Conservation (phyloP, 768 basidiomycete species). For the Suillus variegatus region DNA sequence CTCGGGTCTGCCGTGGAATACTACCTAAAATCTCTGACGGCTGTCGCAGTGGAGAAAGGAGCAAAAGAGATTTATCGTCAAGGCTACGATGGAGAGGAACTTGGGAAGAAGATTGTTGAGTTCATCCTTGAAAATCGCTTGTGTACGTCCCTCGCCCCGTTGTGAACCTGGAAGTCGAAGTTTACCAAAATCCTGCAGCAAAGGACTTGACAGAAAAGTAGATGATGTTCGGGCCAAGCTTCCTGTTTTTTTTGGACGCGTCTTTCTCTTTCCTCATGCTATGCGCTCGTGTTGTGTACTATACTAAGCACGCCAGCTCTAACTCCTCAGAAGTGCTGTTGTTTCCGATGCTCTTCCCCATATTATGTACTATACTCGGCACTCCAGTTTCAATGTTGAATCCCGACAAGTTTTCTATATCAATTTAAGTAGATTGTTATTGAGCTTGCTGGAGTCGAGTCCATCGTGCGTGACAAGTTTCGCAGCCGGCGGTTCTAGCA, state of each 20-base stretch:
- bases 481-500: too few relatives aligned
- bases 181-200: not conserved
- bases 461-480: too few relatives aligned
- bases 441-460: too few relatives aligned
- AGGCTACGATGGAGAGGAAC: not conserved
- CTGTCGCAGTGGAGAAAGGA: not conserved
- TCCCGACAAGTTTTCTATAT: too few relatives aligned
- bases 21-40: too few relatives aligned
- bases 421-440: too few relatives aligned
- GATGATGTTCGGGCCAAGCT: not conserved
- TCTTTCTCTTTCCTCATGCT: not conserved
- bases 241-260: not conserved
- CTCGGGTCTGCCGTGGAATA: too few relatives aligned
- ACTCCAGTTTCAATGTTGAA: not conserved
- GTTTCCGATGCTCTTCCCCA: not conserved
- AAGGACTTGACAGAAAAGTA: not conserved
- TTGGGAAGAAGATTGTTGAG: not conserved
- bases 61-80: not conserved
- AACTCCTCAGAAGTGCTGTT: not conserved
- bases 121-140: not conserved
- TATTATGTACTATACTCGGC: not conserved
- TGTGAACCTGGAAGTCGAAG: not conserved
- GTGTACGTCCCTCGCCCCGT: not conserved
- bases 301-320: not conserved
- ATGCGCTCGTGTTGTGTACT: not conserved